Evolutionary conservation across 2,329 filamentous ascomycete species (phyloP).

Genomic region (Diaporthe citriasiana): DNA sequence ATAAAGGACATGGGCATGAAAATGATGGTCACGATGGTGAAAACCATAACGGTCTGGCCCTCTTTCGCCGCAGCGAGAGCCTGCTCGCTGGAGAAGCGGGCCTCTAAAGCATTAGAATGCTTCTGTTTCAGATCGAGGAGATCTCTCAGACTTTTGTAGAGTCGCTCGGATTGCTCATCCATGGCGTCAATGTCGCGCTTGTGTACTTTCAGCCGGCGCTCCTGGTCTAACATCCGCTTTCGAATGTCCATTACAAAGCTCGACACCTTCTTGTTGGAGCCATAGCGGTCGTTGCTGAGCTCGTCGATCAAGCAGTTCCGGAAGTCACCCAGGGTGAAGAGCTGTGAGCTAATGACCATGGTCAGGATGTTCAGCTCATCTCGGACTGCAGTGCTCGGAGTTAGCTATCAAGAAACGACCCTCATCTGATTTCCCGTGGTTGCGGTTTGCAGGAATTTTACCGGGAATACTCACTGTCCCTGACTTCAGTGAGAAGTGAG

Average conservation of each 20-base stretch:
- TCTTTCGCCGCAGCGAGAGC: slow-evolving; percentile 70
- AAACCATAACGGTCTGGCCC: slow-evolving; percentile 60
- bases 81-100: slow-evolving; percentile 72
- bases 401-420: background rate
- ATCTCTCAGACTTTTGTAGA: slow-evolving; percentile 72
- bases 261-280: slow-evolving; percentile 50
- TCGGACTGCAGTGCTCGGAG: slow-evolving; percentile 55
- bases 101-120: slow-evolving; percentile 77
- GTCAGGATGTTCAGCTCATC: slow-evolving; percentile 77
- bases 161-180: slow-evolving; percentile 72
- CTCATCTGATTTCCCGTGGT: background rate
- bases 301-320: slow-evolving; percentile 58
- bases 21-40: slow-evolving; percentile 61
- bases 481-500: slow-evolving; percentile 72
- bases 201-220: slow-evolving; percentile 69
- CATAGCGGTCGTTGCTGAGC: slow-evolving; percentile 46
- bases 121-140: slow-evolving; percentile 78
- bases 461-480: slow-evolving; percentile 62
- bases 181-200: slow-evolving; percentile 73
- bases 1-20: slow-evolving; percentile 62
- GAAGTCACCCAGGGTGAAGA: slow-evolving; percentile 62
- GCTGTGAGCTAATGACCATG: slow-evolving; percentile 66
- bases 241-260: slow-evolving; percentile 54
- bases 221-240: slow-evolving; percentile 68
- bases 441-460: background rate